Evolutionary conservation across 805 yeast species (phyloP).

Genomic region (Candida ficus): DNA sequence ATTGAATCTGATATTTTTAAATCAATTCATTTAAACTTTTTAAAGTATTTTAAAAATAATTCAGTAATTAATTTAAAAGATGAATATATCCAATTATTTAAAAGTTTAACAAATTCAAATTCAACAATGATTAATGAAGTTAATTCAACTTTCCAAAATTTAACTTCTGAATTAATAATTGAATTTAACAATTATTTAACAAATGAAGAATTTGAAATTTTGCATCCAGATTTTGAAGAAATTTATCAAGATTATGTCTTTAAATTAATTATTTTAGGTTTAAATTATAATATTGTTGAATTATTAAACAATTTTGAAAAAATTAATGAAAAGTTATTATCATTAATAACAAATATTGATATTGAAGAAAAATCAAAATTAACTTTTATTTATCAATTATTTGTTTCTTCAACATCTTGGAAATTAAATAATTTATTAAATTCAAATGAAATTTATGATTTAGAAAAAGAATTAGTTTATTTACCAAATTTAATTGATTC

Average conservation of each 20-base stretch:
- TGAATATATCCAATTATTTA: slow-evolving; percentile 11
- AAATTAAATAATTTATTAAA: slow-evolving; percentile 13
- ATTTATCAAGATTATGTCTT: slow-evolving; percentile 16
- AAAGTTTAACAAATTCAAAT: slow-evolving; percentile 1
- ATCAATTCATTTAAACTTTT: slow-evolving; percentile 6
- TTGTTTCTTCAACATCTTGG: slow-evolving; percentile 17
- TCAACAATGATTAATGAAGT: slow-evolving; percentile 12
- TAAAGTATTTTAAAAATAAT: slow-evolving; percentile 20
- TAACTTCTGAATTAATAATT: slow-evolving; percentile 13
- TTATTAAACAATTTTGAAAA: slow-evolving; percentile 8
- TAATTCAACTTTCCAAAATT: slow-evolving; percentile 4
- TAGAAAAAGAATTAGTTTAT: slow-evolving; percentile 15
- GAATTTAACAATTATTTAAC: slow-evolving; percentile 14
- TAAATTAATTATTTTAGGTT: slow-evolving; percentile 18
- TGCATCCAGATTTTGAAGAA: slow-evolving; percentile 7
- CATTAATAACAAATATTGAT: slow-evolving; percentile 4
- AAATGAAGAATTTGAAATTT: slow-evolving; percentile 10
- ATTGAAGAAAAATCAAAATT: background rate
- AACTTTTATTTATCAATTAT: slow-evolving; percentile 12
- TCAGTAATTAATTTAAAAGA: slow-evolving; percentile 8
- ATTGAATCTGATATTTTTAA: slow-evolving; percentile 14
- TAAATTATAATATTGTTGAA: slow-evolving; percentile 9
- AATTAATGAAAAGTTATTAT: slow-evolving; percentile 10
- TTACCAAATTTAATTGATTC: slow-evolving; percentile 15
- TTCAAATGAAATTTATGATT: slow-evolving; percentile 15